Base-by-base conservation (phyloP, 2,329 filamentous ascomycete species). In the Xylariales sp. region DNA sequence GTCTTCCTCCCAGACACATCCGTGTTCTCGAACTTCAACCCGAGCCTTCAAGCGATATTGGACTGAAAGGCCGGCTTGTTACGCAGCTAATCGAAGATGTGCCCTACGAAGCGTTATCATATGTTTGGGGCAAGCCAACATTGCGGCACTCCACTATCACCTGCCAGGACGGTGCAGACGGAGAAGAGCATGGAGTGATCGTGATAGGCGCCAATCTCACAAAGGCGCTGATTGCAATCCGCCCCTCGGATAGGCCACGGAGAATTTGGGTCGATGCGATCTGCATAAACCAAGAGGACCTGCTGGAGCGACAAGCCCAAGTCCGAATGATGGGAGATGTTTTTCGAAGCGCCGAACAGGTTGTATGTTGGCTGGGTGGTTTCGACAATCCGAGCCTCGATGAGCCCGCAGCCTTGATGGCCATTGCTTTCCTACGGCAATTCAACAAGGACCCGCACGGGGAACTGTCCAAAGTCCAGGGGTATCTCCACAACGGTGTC, bases 81-180 rank as follows among this genome's bases (percentile, higher is more conserved):
- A 21, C 22, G 4, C 38, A 40, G 28, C 15, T 4, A 4, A 32
- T 33, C 18, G n/a, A 21, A 3, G 29, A 40, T 7, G 20, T 8
- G 10, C 19, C 38, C 2, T 40, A 40, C n/a, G 38, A 40, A 20
- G 28, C 38, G 10, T 22, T 40, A 11, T 40, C 38, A 14, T 40
- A 40, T 19, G 38, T 40, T 8, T 40, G 38, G 37, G 38, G 38
- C 18, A 33, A 40, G 15, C 18, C 28, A 22, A 40, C 38, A 16
- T n/a, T 33, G 8, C 31, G n/a, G 11, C 20, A 40, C 21, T 32
- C 28, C 12, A 27, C 10, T 18, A 33, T 40, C 18, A 25, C 5
- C n/a, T 40, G 38, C 19, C 18, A 19, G 9, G 38, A 40, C 14
- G 38, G 18, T 24, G 14, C 12, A 5, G 21, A 32, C n/a, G 38